Percentiles rank a stretch among this genome's conserved stretches.
Evolutionary conservation across 305 asterid species (phyloP).

Genomic region (Fraxinus albicans): DNA sequence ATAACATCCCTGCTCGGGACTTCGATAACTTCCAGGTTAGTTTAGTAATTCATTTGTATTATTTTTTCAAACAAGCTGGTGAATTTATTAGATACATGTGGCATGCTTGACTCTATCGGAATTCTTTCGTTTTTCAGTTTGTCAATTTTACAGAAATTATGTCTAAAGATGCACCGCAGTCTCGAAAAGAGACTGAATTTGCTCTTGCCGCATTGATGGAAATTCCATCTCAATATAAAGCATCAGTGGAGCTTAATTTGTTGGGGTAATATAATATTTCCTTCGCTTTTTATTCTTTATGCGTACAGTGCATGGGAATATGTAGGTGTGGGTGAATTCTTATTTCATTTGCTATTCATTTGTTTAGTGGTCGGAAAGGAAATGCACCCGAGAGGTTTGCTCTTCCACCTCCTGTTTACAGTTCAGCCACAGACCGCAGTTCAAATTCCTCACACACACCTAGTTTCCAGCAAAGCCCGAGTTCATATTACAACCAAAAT

Average conservation of each 20-base stretch:
- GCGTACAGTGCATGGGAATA: background rate
- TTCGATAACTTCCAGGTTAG: slow-evolving; percentile 94
- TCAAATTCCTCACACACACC: slow-evolving; percentile 40
- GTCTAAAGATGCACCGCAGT: slow-evolving; percentile 63
- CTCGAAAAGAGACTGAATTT: slow-evolving; percentile 92
- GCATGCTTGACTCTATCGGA: background rate
- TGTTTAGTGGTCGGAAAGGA: slow-evolving; percentile 37
- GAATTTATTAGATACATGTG: background rate
- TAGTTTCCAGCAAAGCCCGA: slow-evolving; percentile 45
- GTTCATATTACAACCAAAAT: slow-evolving; percentile 28
- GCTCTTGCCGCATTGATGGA: slow-evolving; percentile 97
- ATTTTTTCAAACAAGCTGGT: slow-evolving; percentile 1
- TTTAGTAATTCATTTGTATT: slow-evolving; percentile 9
- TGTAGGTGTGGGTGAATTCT: background rate
- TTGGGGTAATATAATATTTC: slow-evolving; percentile 56
- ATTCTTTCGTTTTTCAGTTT: slow-evolving; percentile 48
- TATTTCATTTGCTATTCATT: slow-evolving; percentile 13
- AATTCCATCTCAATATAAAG: slow-evolving; percentile 90
- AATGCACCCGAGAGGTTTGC: slow-evolving; percentile 39
- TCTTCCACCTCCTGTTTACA: slow-evolving; percentile 46
- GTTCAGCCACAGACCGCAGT: slow-evolving; percentile 32
- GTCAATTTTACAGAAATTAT: slow-evolving; percentile 91
- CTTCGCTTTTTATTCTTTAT: background rate
- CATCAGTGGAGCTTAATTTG: slow-evolving; percentile 85
- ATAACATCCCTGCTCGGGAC: slow-evolving; percentile 91